Percentiles rank a stretch among this genome's conserved stretches.
Conservation (phyloP, 148 eudicot species). For the Rhododendron vialii region DNA sequence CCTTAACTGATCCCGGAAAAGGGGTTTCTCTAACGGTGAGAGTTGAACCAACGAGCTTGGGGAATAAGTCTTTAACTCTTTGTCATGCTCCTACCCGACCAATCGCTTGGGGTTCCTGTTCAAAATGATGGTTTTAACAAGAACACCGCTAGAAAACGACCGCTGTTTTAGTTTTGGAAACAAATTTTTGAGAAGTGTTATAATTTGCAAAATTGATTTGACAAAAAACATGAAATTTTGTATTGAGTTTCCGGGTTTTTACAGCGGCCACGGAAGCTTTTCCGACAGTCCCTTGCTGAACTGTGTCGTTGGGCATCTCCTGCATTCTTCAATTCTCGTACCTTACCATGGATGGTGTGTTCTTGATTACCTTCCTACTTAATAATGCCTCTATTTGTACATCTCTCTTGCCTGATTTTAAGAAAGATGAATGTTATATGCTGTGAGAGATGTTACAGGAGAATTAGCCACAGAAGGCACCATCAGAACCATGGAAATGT, state of each 20-base stretch:
- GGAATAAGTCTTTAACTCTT: no score
- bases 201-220: not conserved
- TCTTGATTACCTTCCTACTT: not conserved
- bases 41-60: no score
- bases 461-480: constrained; percentile 38
- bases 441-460: constrained; percentile 15
- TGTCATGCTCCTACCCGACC: no score
- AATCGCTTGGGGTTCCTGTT: no score
- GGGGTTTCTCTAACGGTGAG: no score
- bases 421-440: not conserved
- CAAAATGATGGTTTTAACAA: not conserved
- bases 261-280: constrained; percentile 40
- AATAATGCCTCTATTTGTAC: not conserved
- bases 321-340: constrained; percentile 6
- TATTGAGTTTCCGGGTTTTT: not conserved
- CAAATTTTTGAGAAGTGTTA: no score
- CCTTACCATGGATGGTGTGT: constrained; percentile 39
- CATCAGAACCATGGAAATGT: constrained; percentile 38
- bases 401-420: not conserved
- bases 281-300: constrained; percentile 27
- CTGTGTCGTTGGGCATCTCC: constrained; percentile 28
- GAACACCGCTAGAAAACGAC: not conserved
- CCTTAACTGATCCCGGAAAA: no score
- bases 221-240: not conserved
- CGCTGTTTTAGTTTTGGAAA: no score